Evolutionary conservation across 176 grass and related monocot species (phyloP).

Genomic region (Luzula sylvatica): DNA sequence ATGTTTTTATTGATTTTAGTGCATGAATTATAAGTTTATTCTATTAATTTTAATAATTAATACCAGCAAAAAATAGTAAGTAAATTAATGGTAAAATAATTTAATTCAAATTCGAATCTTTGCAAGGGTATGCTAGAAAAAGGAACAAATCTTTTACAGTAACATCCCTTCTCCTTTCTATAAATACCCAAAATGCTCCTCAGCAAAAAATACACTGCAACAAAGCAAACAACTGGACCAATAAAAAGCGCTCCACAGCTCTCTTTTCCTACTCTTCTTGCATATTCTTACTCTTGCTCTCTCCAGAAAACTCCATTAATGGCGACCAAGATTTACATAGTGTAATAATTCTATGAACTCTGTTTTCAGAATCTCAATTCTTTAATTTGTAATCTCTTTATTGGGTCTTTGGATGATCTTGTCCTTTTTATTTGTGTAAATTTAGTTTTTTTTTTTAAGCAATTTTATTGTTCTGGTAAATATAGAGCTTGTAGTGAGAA

Average conservation of each 20-base stretch:
- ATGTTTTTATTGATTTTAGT: no score
- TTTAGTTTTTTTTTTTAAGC: no score
- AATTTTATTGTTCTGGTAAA: not conserved
- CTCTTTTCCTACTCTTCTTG: not conserved
- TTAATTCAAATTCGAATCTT: not conserved
- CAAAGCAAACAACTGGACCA: constrained; percentile 16
- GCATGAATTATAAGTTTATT: no score
- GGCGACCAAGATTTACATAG: constrained; percentile 30
- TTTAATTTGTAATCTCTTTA: not conserved
- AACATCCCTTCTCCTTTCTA: not conserved
- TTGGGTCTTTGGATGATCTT: not conserved
- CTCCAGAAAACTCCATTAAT: constrained; percentile 13
- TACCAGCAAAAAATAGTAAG: no score
- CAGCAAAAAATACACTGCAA: not conserved
- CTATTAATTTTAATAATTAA: no score
- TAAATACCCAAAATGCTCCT: constrained; percentile 8
- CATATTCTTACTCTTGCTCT: not conserved
- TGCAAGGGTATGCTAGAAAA: not conserved
- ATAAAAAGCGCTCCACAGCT: not conserved
- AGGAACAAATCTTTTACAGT: constrained; percentile 1
- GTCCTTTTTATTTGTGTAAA: no score
- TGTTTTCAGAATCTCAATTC: not conserved
- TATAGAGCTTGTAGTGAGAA: not conserved
- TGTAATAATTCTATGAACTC: constrained; percentile 16
- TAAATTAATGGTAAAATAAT: no score